Base-by-base conservation (phyloP, 495 filamentous ascomycete species). In the Penicillium manginii region DNA sequence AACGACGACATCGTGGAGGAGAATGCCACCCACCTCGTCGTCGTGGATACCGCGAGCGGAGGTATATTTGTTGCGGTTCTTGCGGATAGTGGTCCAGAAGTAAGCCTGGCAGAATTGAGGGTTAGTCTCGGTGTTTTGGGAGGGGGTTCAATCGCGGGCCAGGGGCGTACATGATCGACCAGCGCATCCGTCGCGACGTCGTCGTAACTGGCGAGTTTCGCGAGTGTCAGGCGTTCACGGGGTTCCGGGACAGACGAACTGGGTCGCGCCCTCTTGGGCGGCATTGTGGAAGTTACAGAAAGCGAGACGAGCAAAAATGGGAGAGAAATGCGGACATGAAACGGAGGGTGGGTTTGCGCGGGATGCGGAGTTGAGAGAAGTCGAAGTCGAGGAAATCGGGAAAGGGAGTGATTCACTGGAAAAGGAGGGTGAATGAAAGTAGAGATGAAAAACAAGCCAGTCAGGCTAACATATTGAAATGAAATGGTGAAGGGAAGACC, bases 161-260 rank as follows among this genome's bases (percentile, higher is more conserved):
- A 48, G 18, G 17, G 60, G 81, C 91, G 70, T 82, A 97, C 94
- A 73, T 91, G 90, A 75, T 99, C 94, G 42, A 99, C 86, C 33
- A 99, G 87, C 57, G 90, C 88, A 86, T 99, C 96, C 0, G 94
- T 98, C 61, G 96, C 82, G 63, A 99, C 86, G 71, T 99, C 94
- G 76, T 99, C 94, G 78, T 97, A 97, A 55, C 88, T 88, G 26
- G 91, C 87, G 57, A 99, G 78, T 76, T 97, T 92, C 39, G 84
- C 84, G 55, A 97, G 78, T 12, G 91, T 96, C 60, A 98, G 78
- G 64, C 85, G 87, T 59, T 89, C 84, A 73, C 83, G 88, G 68
- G 86, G 83, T 40, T 83, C 73, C 15, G 57, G 53, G 46, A 63
- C 63, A 19, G 80, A 71, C 4, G 76, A 65, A 33, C 63, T 73